phyloP scores from a whole-genome alignment of 1,139 yeast genomes.

The Taiozyma sp. region DNA sequence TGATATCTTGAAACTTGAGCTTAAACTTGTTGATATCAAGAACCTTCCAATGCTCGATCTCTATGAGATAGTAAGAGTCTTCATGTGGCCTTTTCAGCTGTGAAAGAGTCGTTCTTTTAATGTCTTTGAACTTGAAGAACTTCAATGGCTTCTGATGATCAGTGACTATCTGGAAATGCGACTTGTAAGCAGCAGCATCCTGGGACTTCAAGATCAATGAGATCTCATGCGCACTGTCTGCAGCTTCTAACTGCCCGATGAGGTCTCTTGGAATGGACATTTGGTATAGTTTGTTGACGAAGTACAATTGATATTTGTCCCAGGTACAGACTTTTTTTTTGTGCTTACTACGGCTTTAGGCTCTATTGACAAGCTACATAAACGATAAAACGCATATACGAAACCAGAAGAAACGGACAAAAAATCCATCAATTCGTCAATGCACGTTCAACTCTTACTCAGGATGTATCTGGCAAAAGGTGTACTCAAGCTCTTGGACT shows the following conservation, averaged over 20 bases:
- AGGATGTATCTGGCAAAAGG: background rate
- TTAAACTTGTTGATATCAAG: conserved; percentile 1
- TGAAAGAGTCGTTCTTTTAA: background rate
- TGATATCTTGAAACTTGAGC: background rate
- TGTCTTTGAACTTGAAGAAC: conserved; percentile 1
- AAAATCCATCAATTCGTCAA: too few species aligned
- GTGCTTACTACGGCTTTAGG: background rate
- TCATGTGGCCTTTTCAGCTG: background rate
- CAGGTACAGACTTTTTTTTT: background rate
- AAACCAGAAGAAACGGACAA: background rate
- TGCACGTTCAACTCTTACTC: background rate
- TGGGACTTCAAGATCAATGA: background rate
- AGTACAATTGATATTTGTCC: background rate
- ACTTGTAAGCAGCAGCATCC: background rate
- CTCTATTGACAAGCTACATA: background rate
- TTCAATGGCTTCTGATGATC: conserved; percentile 6
- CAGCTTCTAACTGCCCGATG: background rate
- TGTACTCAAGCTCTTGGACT: background rate
- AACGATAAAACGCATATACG: background rate
- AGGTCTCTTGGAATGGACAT: background rate
- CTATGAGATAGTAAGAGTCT: conserved; percentile 2
- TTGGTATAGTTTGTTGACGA: background rate
- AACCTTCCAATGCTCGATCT: conserved; percentile 3
- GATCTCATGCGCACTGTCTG: background rate
- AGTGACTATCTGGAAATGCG: conserved; percentile 2